A percentile compares a stretch with the other conserved stretches of the same genome.
phyloP scores from a whole-genome alignment of 2,329 filamentous ascomycete species.

The Colletotrichum sp. region DNA sequence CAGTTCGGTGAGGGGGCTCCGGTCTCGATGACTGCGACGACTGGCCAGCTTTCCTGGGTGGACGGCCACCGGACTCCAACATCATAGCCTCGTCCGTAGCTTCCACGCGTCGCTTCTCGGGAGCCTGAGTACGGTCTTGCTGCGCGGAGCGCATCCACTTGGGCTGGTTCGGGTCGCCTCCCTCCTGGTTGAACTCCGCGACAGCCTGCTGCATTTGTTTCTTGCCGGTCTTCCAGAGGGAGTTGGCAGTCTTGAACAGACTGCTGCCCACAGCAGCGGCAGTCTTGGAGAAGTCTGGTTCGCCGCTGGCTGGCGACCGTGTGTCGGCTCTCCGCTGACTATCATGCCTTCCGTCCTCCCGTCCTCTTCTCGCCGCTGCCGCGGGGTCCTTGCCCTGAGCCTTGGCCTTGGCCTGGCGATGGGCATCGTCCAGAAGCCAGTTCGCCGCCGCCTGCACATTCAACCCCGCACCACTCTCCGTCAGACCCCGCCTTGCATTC shows the following conservation, averaged over 20 bases:
- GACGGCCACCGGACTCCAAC: slow-evolving; percentile 71
- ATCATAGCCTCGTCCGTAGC: slow-evolving; percentile 79
- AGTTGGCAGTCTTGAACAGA: slow-evolving; percentile 92
- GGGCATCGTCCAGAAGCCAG: slow-evolving; percentile 90
- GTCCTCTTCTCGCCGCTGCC: slow-evolving; percentile 43
- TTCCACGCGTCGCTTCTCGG: slow-evolving; percentile 37
- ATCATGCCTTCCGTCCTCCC: slow-evolving; percentile 32
- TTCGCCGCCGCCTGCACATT: slow-evolving; percentile 89
- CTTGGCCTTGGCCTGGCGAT: slow-evolving; percentile 81
- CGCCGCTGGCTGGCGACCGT: slow-evolving; percentile 59
- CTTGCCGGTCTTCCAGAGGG: slow-evolving; percentile 91
- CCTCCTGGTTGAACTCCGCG: slow-evolving; percentile 78
- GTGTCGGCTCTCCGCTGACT: slow-evolving; percentile 47
- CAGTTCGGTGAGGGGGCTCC: slow-evolving; percentile 27
- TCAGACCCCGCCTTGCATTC: slow-evolving; percentile 80
- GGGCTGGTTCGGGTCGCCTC: slow-evolving; percentile 80
- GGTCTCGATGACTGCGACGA: slow-evolving; percentile 37
- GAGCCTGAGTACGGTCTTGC: slow-evolving; percentile 38
- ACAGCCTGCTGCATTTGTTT: slow-evolving; percentile 94
- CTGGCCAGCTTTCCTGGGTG: slow-evolving; percentile 45
- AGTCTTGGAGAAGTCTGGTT: slow-evolving; percentile 79
- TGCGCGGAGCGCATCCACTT: slow-evolving; percentile 91
- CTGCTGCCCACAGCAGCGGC: slow-evolving; percentile 84
- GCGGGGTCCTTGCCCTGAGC: slow-evolving; percentile 56
- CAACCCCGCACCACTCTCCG: slow-evolving; percentile 77